Evolutionary conservation across 176 grass and related monocot species (phyloP).

Genomic region (Hsuehochloa calcarea): DNA sequence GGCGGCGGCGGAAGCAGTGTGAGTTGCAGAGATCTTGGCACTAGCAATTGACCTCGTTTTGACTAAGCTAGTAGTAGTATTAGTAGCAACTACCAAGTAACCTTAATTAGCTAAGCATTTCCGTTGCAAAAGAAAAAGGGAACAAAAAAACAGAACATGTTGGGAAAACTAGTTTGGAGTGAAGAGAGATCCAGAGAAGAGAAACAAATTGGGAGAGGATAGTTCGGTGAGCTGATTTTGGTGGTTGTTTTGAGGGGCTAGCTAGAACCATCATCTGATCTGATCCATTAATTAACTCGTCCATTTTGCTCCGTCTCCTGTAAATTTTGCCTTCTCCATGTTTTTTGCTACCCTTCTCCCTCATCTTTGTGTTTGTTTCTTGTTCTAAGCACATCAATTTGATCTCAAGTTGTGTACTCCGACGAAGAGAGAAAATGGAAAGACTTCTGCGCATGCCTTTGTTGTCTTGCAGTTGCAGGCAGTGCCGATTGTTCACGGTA

Average conservation of each 20-base stretch:
- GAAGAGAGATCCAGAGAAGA: background rate
- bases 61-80: background rate
- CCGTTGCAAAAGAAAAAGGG: background rate
- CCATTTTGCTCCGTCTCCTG: constrained; percentile 25
- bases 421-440: background rate
- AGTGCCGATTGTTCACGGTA: background rate
- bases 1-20: background rate
- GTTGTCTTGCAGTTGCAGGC: background rate
- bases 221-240: constrained; percentile 30
- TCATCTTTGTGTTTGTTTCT: background rate
- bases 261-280: background rate
- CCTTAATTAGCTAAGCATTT: background rate
- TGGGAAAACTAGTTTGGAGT: constrained; percentile 6
- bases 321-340: constrained; percentile 29
- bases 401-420: background rate
- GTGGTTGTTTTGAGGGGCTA: constrained; percentile 7
- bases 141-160: constrained; percentile 11
- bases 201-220: background rate
- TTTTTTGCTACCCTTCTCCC: background rate
- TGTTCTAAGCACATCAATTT: background rate
- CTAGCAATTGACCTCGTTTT: constrained; percentile 23
- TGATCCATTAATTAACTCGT: constrained; percentile 27
- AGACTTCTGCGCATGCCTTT: background rate
- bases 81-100: background rate
- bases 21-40: constrained; percentile 25